Evolutionary conservation across 1,284 basidiomycete species (phyloP).

Genomic region (Vanrija pseudolonga): DNA sequence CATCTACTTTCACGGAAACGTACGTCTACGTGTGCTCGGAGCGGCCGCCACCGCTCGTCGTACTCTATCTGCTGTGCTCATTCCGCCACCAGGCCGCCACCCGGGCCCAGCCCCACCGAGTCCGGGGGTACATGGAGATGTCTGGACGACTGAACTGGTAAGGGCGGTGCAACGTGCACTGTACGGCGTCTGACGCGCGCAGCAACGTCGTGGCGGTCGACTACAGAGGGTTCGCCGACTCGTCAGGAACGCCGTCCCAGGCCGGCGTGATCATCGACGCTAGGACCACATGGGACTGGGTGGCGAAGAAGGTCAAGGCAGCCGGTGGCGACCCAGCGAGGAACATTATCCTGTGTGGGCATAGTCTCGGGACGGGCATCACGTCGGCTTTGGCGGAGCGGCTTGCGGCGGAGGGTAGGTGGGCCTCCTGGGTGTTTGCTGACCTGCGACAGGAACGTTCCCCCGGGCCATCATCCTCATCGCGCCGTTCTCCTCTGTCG

Average conservation of each 20-base stretch:
- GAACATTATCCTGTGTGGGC: constrained; percentile 56
- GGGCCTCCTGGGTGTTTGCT: constrained; percentile 6
- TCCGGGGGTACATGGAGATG: constrained; percentile 30
- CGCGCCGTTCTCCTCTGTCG: constrained; percentile 43
- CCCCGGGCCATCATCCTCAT: constrained; percentile 40
- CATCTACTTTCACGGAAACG: constrained; percentile 88
- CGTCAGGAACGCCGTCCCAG: constrained; percentile 71
- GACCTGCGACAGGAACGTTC: constrained; percentile 18
- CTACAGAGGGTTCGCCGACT: constrained; percentile 91
- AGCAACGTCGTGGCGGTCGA: constrained; percentile 78
- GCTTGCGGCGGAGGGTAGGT: constrained; percentile 34
- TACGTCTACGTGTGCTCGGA: constrained; percentile 13
- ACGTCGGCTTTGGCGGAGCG: constrained; percentile 52
- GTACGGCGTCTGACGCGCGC: constrained; percentile 17
- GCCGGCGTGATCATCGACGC: constrained; percentile 72
- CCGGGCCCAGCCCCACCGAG: constrained; percentile 7
- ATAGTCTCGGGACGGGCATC: constrained; percentile 83
- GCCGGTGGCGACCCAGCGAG: constrained; percentile 4
- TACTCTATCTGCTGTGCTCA: background rate
- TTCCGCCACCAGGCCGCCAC: constrained; percentile 21
- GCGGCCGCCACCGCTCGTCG: too few species aligned
- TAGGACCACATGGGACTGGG: constrained; percentile 74
- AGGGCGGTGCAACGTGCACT: constrained; percentile 32
- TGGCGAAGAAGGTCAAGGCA: constrained; percentile 45
- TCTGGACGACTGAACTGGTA: constrained; percentile 33